phyloP scores from a whole-genome alignment of 2,329 filamentous ascomycete species.

The Fusarium continuum region DNA sequence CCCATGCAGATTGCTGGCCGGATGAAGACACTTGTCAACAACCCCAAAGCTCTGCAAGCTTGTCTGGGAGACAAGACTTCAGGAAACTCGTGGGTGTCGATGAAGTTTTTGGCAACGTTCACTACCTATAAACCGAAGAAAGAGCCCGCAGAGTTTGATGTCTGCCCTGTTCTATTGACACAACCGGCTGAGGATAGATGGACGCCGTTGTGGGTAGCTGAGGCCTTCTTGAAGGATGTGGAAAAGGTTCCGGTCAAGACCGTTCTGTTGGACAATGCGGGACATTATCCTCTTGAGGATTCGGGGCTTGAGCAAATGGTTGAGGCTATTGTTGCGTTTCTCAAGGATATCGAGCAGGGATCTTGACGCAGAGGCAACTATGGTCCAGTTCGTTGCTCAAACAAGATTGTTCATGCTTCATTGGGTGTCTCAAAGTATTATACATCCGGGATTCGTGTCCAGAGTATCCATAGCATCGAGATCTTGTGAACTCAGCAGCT shows the following conservation, averaged over 20 bases:
- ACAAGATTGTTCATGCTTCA: too few relatives aligned
- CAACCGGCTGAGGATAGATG: background rate
- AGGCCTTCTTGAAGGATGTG: background rate
- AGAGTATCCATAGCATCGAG: background rate
- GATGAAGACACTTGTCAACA: slow-evolving; percentile 14
- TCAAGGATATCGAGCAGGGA: background rate
- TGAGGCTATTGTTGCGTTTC: background rate
- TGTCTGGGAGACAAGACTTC: background rate
- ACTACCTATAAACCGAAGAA: background rate
- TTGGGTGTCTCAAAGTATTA: background rate
- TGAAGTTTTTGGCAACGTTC: background rate
- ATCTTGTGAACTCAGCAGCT: too few relatives aligned
- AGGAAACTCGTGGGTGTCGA: background rate
- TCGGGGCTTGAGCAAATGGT: background rate
- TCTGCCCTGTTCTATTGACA: slow-evolving; percentile 7
- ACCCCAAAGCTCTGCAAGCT: background rate
- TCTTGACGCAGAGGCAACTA: background rate
- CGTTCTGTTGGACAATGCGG: background rate
- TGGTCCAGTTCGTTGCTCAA: background rate
- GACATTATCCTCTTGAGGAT: slow-evolving; percentile 10
- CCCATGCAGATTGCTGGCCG: background rate
- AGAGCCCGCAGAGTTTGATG: slow-evolving; percentile 4
- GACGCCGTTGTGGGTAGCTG: background rate
- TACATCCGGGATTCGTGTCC: background rate
- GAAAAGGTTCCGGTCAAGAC: background rate